Evolutionary conservation across 805 yeast genomes (phyloP).

Genomic region (Nakazawaea anatomiae): DNA sequence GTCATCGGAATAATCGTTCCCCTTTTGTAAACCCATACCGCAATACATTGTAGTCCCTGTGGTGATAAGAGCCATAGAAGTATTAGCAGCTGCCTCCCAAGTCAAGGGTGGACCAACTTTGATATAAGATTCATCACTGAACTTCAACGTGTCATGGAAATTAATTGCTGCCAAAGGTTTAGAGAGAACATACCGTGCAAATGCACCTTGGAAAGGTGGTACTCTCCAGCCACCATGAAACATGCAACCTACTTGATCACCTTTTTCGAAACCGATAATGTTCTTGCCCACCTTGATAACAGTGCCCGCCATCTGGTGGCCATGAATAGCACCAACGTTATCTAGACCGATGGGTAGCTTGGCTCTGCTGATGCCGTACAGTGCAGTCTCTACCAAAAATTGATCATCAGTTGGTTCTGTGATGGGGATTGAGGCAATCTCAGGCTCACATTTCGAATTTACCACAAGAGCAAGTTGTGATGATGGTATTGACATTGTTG

Average conservation of each 20-base stretch:
- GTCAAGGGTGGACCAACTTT: conserved; percentile 35
- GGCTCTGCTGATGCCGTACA: neutral
- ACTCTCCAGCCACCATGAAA: conserved; percentile 44
- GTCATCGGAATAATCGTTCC: conserved; percentile 24
- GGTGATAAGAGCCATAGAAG: conserved; percentile 49
- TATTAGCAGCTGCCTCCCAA: conserved; percentile 62
- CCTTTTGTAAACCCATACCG: conserved; percentile 25
- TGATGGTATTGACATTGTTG: too few relatives aligned
- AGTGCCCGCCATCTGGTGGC: conserved; percentile 57
- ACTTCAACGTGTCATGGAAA: neutral
- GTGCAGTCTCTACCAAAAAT: neutral
- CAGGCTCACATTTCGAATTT: too few relatives aligned
- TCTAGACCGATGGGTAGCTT: neutral
- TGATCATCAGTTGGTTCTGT: neutral
- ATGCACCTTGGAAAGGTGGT: conserved; percentile 45
- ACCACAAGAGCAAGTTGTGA: too few relatives aligned
- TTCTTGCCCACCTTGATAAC: conserved; percentile 44
- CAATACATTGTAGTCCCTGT: conserved; percentile 44
- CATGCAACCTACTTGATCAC: conserved; percentile 49
- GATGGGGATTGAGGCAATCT: too few relatives aligned
- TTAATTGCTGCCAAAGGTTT: neutral
- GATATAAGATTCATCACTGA: conserved; percentile 5
- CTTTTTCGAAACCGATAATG: conserved; percentile 33
- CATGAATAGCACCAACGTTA: conserved; percentile 38
- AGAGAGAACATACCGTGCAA: conserved; percentile 45